These are phyloP conservation scores for Pseudovirgaria hyperparasitica DNA, from an alignment of 2,329 filamentous ascomycete species.

Conservation along the genomic window DNA sequence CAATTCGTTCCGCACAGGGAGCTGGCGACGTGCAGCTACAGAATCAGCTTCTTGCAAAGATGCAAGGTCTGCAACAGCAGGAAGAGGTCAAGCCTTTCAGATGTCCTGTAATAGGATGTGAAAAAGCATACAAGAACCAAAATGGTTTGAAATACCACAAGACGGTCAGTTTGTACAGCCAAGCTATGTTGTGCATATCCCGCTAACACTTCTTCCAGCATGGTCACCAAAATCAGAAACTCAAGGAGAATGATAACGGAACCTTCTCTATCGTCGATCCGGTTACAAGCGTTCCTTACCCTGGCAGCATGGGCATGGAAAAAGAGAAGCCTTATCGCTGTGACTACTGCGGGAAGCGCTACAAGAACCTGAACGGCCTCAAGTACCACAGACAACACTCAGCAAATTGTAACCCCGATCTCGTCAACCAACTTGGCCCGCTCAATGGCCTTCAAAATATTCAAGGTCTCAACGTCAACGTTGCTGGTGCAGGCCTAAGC, in stretches of 20 bases:
- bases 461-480: conserved; percentile 34
- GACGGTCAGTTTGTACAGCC: conserved; percentile 35
- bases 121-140: conserved; percentile 99
- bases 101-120: conserved; percentile 94
- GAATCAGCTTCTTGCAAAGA: conserved; percentile 61
- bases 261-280: conserved; percentile 98
- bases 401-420: conserved; percentile 78
- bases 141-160: conserved; percentile 92
- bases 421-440: conserved; percentile 32
- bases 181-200: conserved; percentile 4
- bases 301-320: conserved; percentile 97
- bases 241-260: conserved; percentile 92
- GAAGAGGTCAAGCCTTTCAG: conserved; percentile 97
- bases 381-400: conserved; percentile 76
- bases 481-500: conserved; percentile 40
- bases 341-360: conserved; percentile 92
- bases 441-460: conserved; percentile 23
- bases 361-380: conserved; percentile 96
- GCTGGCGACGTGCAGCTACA: conserved; percentile 32
- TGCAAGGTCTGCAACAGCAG: conserved; percentile 51
- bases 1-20: conserved; percentile 63
- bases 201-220: conserved; percentile 39
- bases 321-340: conserved; percentile 99
- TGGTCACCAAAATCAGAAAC: conserved; percentile 89
- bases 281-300: conserved; percentile 85